Percentiles rank a stretch among this genome's conserved stretches.
Conservation (phyloP, 2,329 filamentous ascomycete species). For the Cladosporium sp. region DNA sequence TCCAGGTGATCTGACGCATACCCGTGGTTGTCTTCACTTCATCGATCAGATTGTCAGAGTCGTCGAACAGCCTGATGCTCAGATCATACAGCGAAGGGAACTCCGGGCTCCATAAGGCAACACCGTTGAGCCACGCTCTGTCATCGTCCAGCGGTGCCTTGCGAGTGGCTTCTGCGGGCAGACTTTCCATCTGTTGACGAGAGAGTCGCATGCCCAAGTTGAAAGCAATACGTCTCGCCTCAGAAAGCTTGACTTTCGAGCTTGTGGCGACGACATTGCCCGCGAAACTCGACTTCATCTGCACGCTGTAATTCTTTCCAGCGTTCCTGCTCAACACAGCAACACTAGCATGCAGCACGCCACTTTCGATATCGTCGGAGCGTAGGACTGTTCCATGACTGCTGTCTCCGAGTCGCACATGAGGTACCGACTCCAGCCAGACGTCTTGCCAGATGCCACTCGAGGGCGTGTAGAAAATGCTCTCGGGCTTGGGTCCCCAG, state of each 20-base stretch:
- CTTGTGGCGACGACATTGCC: constrained; percentile 50
- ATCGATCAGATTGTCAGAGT: constrained; percentile 48
- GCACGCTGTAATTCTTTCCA: constrained; percentile 50
- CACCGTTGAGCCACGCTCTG: constrained; percentile 52
- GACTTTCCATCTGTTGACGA: constrained; percentile 41
- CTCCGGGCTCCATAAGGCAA: constrained; percentile 65
- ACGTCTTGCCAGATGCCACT: constrained; percentile 75
- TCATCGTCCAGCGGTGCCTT: constrained; percentile 35
- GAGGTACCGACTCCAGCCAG: constrained; percentile 64
- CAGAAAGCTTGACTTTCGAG: constrained; percentile 46
- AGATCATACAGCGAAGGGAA: constrained; percentile 59
- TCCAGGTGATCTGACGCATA: constrained; percentile 62
- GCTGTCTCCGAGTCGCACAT: constrained; percentile 55
- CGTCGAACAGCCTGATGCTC: constrained; percentile 53
- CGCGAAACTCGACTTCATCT: constrained; percentile 55
- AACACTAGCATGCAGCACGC: constrained; percentile 53
- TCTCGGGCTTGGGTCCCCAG: constrained; percentile 58
- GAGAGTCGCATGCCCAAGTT: constrained; percentile 47
- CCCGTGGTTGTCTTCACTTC: constrained; percentile 61
- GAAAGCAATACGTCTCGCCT: constrained; percentile 29
- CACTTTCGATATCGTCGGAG: constrained; percentile 55
- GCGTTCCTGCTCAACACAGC: constrained; percentile 52
- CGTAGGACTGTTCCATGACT: constrained; percentile 59
- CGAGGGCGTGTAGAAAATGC: constrained; percentile 71
- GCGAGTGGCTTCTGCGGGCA: constrained; percentile 41